Evolutionary conservation across 2,329 filamentous ascomycete genomes (phyloP), one percentile per base, ranked within the genome.

Genomic region (Cladophialophora yegresii): DNA sequence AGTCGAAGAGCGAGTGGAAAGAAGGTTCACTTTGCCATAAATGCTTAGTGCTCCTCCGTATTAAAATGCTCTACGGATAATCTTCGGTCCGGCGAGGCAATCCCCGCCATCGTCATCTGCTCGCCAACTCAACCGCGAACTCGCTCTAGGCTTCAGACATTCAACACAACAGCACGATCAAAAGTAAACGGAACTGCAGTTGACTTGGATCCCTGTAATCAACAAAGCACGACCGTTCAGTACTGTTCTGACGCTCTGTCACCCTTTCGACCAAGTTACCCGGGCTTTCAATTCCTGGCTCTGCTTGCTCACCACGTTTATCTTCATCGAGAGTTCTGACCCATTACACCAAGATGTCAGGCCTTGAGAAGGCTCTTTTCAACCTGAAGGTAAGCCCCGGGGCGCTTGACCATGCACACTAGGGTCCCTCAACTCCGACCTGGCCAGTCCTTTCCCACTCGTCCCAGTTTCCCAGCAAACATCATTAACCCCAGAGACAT

Each of bases 341-440:
- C n/a, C 16, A 33, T 43, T 23, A 53, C n/a, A 53, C 47, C 63
- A 65, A 20, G 2, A 72, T 72, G 70, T 72, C 70, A 32, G 70
- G 70, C 58, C 70, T 72, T 16, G 70, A 71, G 51, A 71, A 72
- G 64, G 70, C 71, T 43, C 70, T 73, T 10, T 76, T 78, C 54
- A 70, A 75, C 33, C 72, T 80, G 8, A 73, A 72, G n/a, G 30
- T 64, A 56, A 75, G 59, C 80, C 8, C 33, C n/a, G n/a, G 26
- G 54, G 10, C 54, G 16, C 36, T 43, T 43, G 36, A 43, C n/a
- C 16, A 16, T 43, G 16, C 5, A n/a, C 36, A n/a, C n/a, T 43
- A 2, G 0, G n/a, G 3, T 43, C 6, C n/a, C 36, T 43, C 36
- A 8, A 43, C 36, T 43, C 16, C n/a, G n/a, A n/a, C n/a, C 36